Base-by-base conservation (phyloP, 495 filamentous ascomycete genomes). In the Trichoderma reesei region DNA sequence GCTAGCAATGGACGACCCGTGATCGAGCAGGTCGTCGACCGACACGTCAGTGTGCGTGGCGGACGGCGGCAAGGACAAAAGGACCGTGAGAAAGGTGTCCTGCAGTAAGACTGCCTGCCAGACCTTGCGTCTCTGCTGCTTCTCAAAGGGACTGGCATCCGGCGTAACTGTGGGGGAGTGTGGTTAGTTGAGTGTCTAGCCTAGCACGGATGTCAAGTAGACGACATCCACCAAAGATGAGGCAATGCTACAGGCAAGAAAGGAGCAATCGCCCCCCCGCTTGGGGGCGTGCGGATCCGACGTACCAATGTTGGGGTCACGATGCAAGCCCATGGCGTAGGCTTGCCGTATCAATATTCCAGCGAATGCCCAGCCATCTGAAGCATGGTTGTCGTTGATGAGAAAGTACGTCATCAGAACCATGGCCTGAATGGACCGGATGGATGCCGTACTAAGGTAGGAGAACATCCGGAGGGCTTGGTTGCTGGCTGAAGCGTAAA, bases 91-190 rank as follows among this genome's bases (percentile, higher is more conserved):
- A 75, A 90, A 90, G 14, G 88, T 90, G 70, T 90, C 88, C 72
- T 90, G 88, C 16, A 89, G 79, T 10, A 90, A 74, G 13, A 90
- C 85, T 5, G 87, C 86, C 70, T 90, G 87, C 88, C 88, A 90
- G 0, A 90, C 75, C 70, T 89, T 89, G 38, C 87, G 78, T 14
- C 88, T 79, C 65, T 87, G 81, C 67, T 89, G 85, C 68, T 88
- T 89, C 62, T 90, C 86, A 64, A 85, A 84, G 5, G 75, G 72
- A 10, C 74, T 78, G 1, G 85, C 83, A 26, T 80, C 75, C 0
- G 86, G 86, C 16, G 75, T 75, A 31, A 88, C 82, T 81, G 44
- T n/a, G 10, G 14, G n/a, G 9, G 36, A 48, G 44, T 63, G 20
- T 36, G 33, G 54, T 62, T 39, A 46, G 18, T 13, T 38, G 41